phyloP scores from a whole-genome alignment of 2,329 filamentous ascomycete species.

The Epicoccum nigrum region DNA sequence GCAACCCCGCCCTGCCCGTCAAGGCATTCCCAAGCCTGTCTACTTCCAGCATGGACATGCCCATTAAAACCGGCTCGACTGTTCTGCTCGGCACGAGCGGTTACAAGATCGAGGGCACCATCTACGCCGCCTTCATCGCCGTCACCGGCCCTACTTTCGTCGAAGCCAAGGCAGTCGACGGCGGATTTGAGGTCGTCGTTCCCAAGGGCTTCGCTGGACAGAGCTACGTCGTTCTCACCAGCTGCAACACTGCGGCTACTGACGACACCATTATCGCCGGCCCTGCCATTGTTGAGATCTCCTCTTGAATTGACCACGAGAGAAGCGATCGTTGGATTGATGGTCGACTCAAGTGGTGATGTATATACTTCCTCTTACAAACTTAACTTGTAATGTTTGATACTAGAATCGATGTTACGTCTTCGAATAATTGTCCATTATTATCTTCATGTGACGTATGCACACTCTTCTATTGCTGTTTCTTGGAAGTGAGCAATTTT shows the following conservation, averaged over 20 bases:
- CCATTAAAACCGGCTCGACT: conserved; percentile 25
- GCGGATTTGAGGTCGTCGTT: conserved; percentile 26
- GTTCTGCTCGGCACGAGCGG: conserved; percentile 21
- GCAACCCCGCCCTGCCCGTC: conserved; percentile 63
- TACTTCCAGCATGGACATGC: conserved; percentile 18
- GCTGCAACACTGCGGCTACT: conserved; percentile 32
- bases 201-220: conserved; percentile 32
- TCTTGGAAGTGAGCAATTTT: too few relatives aligned
- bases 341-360: not conserved
- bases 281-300: conserved; percentile 31
- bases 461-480: too few relatives aligned
- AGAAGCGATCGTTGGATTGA: not conserved
- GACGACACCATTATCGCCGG: conserved; percentile 36
- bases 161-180: conserved; percentile 20
- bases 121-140: conserved; percentile 35
- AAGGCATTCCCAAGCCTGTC: conserved; percentile 63
- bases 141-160: conserved; percentile 31
- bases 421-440: too few relatives aligned
- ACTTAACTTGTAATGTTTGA: not conserved
- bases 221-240: conserved; percentile 34
- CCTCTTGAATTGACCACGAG: not conserved
- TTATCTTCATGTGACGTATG: too few relatives aligned
- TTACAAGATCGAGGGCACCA: conserved; percentile 28
- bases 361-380: not conserved
- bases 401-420: too few relatives aligned